Conservation (phyloP, 2,329 filamentous ascomycete species). For the Penicillium concentricum region DNA sequence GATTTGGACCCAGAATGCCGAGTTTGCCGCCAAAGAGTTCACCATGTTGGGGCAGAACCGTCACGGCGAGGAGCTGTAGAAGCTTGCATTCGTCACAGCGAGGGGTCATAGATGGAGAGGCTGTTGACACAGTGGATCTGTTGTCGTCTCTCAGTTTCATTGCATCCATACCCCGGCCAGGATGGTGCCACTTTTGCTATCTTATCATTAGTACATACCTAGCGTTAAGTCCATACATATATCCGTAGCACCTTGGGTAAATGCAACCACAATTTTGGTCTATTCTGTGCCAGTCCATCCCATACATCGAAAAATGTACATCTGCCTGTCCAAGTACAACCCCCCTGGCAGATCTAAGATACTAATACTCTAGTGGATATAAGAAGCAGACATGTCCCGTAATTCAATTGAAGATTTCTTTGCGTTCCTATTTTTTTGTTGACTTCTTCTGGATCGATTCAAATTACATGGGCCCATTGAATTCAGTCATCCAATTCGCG, state of each 20-base stretch:
- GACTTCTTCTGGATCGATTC: conserved; percentile 30
- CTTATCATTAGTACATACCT: conserved; percentile 10
- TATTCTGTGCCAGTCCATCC: not conserved
- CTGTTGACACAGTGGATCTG: not conserved
- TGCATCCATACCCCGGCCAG: not conserved
- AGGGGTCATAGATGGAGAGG: not conserved
- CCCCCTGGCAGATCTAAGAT: not conserved
- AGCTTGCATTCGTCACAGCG: not conserved
- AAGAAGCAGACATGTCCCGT: conserved; percentile 7
- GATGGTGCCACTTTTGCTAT: not conserved
- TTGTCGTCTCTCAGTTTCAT: not conserved
- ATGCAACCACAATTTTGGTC: not conserved
- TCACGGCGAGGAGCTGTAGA: conserved; percentile 27
- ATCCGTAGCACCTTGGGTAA: not conserved
- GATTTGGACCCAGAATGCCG: conserved; percentile 23
- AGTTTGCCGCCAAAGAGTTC: conserved; percentile 25
- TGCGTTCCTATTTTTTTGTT: conserved; percentile 25
- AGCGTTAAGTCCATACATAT: not conserved
- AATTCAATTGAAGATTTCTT: conserved; percentile 18
- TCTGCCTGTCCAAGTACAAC: not conserved
- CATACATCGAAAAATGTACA: not conserved
- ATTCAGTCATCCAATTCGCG: conserved; percentile 29
- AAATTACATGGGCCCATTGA: conserved; percentile 30
- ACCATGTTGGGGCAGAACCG: conserved; percentile 10
- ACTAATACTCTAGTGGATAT: not conserved